Percentiles rank a stretch among this genome's conserved stretches.
These are phyloP conservation scores for Colletotrichum tropicicola DNA, from an alignment of 2,329 filamentous ascomycete species.

Conservation along the genomic window DNA sequence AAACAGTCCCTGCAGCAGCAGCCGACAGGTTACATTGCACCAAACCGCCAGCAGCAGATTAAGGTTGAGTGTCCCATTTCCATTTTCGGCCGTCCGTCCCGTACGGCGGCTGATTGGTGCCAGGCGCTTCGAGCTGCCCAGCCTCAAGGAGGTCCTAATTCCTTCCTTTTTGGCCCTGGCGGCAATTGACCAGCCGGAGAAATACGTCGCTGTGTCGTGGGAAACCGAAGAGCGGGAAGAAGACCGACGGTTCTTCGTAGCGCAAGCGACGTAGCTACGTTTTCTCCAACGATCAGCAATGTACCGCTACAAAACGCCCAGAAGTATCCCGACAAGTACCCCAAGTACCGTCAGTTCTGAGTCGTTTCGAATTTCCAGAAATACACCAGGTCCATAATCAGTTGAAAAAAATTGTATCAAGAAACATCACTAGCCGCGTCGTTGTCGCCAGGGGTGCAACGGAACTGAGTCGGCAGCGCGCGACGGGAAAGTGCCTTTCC, in stretches of 20 bases:
- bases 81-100: not conserved
- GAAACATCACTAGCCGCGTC: not conserved
- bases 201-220: too few species aligned
- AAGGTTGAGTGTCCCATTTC: not conserved
- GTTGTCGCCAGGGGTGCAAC: too few species aligned
- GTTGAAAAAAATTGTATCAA: too few species aligned
- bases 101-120: not conserved
- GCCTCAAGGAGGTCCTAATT: not conserved
- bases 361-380: not conserved
- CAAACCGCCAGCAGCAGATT: not conserved
- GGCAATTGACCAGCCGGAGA: not conserved
- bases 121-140: conserved; percentile 5
- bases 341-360: conserved; percentile 1
- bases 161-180: not conserved
- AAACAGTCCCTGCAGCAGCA: not conserved
- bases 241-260: not conserved
- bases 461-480: conserved; percentile 9
- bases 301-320: not conserved
- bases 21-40: not conserved
- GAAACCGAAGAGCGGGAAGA: conserved; percentile 8
- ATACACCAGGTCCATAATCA: conserved; percentile 5
- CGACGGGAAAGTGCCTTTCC: not conserved
- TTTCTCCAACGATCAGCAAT: not conserved
- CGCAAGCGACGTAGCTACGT: not conserved
- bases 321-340: conserved; percentile 14